Base-by-base conservation (phyloP, 192 early-diverging fungal species). In the Funneliformis geosporum region DNA sequence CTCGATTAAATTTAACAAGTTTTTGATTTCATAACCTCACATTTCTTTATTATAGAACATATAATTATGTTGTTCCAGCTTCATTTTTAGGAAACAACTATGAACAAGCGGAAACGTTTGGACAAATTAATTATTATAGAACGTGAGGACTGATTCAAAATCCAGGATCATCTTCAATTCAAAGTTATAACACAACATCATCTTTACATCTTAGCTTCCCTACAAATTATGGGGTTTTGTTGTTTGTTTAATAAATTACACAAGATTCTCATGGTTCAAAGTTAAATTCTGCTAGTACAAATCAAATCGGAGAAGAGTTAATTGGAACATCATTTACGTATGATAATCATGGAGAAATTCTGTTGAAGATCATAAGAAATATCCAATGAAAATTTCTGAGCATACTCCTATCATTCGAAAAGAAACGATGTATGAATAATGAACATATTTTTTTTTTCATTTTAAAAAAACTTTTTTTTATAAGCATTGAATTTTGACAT, bases 401-500 rank as follows among this genome's bases (percentile, higher is more conserved):
- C 33, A 33, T 33, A 33, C 50, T 55, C 50, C 50, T 55, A 18
- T 55, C 5, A 5, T 55, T 14, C 50, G 42, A 7, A 43, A 23
- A 4, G 6, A 69, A 9, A 9, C 21, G 42, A 40, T 43, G 50
- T 55, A 55, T 55, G 4, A 18, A 5, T 18, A 55, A 55, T 55
- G 14, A 50, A 55, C 50, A 14, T 18, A 18, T 0, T 47, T 12
- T 47, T 47, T 47, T 3, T 12, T 11, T 11, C 0, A 12, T 47
- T 55, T 55, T 33, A 33, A 33, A 33, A 33, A 33, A 33, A 33
- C 2, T 33, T 33, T 33, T n/a, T 14, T 39, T 16, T 27, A 28
- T 28, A 47, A 90, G 90, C n/a, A 87, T 93, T 75, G 92, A 43
- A 88, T 93, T 62, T 77, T 93, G 21, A 79, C 91, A 21, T 77